A percentile compares a stretch with the other conserved stretches of the same genome.
Conservation (phyloP, 2,329 filamentous ascomycete species). For the Penicillium oxalicum region DNA sequence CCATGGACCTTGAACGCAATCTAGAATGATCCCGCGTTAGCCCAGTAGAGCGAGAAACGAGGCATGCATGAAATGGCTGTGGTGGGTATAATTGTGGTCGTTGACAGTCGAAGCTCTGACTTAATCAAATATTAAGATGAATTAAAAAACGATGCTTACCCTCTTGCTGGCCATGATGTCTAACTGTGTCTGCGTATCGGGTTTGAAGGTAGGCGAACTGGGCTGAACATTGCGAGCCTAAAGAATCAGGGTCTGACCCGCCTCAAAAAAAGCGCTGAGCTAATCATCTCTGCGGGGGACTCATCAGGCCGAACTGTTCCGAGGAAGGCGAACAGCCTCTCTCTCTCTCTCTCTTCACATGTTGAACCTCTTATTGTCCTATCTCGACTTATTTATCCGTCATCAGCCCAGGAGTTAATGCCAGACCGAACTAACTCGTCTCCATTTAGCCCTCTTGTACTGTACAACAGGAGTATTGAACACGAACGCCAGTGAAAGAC, state of each 20-base stretch:
- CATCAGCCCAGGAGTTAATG: too few species aligned
- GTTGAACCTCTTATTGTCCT: too few species aligned
- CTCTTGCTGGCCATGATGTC: neutral
- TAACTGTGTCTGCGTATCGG: neutral
- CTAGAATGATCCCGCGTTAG: slow-evolving; percentile 17
- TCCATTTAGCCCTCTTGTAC: too few species aligned
- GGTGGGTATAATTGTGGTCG: neutral
- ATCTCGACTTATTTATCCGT: too few species aligned
- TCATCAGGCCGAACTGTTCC: too few species aligned
- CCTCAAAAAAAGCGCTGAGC: slow-evolving; percentile 4
- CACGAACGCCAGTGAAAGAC: too few species aligned
- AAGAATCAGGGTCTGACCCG: too few species aligned
- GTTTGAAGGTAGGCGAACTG: neutral
- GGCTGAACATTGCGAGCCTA: neutral
- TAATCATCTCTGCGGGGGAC: slow-evolving; percentile 1
- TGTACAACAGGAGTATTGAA: too few species aligned
- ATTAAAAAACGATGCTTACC: neutral
- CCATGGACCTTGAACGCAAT: slow-evolving; percentile 53
- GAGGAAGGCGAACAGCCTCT: too few species aligned
- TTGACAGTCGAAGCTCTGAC: neutral
- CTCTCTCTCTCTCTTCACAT: too few species aligned
- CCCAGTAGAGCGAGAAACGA: neutral
- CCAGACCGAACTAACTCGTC: too few species aligned
- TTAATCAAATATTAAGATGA: neutral
- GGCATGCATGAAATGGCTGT: neutral